Evolutionary conservation across 495 filamentous ascomycete genomes (phyloP), one percentile per base, ranked within the genome.

Genomic region (Aspergillus steynii): DNA sequence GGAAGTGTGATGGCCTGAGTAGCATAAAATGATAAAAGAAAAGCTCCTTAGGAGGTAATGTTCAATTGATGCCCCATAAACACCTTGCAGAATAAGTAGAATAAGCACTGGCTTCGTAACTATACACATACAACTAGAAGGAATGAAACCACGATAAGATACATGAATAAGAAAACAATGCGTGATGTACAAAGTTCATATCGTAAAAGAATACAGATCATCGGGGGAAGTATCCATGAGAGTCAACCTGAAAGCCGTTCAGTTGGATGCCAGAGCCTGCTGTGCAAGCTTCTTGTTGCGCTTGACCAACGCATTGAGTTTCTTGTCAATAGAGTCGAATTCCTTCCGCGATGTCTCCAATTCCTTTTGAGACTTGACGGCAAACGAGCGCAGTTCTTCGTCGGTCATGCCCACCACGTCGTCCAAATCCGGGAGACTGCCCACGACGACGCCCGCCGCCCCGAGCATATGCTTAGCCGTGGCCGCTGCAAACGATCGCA

Each of bases 271-370:
- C 29, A 81, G 50, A 9, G 78, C 78, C 61, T 78, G 76, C 34
- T 77, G 76, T 49, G 74, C 76, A 15, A 80, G 64, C 62, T 80
- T 81, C 67, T 74, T 78, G 65, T 83, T 84, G 37, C 77, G 76
- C 48, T 82, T 82, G 47, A 84, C 72, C 37, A 83, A 56, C 6
- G 71, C 79, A 49, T 68, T 67, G 31, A 83, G 69, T 56, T 79
- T 80, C 66, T 81, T 81, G 56, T 81, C 78, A 31, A 79, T 68
- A 1, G 67, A 31, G 50, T 81, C 78, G 31, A 77, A 59, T 5
- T 81, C 78, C 65, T 80, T 81, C 5, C 78, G 74, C 9, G 73
- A 76, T 8, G 37, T 49, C 58, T 81, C 78, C 29, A 79, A 62
- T 25, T 80, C 77, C 48, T 77, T 78, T 59, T 79, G 74, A 0